Evolutionary conservation across 306 rosid species (phyloP).

Genomic region (Casuarina cunninghamiana): DNA sequence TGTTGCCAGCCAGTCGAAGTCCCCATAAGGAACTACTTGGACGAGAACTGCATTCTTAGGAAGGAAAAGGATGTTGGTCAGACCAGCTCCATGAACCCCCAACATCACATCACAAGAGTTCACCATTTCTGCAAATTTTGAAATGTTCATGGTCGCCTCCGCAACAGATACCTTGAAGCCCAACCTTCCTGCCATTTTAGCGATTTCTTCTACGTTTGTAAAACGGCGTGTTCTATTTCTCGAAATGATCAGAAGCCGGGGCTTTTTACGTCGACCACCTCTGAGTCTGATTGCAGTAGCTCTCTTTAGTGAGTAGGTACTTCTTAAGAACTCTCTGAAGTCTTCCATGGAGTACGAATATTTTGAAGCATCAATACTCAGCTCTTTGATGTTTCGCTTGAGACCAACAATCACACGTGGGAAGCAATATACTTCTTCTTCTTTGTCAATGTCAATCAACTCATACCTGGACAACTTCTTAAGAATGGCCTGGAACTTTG

Average conservation of each 20-base stretch:
- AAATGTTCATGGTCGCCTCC: slow-evolving; percentile 50
- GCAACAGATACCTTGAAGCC: slow-evolving; percentile 49
- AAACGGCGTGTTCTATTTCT: slow-evolving; percentile 69
- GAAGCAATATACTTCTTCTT: slow-evolving; percentile 70
- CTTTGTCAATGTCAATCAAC: slow-evolving; percentile 54
- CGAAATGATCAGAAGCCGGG: slow-evolving; percentile 64
- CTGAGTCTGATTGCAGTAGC: slow-evolving; percentile 39
- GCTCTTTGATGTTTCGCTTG: slow-evolving; percentile 54
- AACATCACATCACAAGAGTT: slow-evolving; percentile 84
- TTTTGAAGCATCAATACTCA: slow-evolving; percentile 59
- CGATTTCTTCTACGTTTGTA: slow-evolving; percentile 55
- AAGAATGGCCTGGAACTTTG: slow-evolving; percentile 49
- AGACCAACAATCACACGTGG: slow-evolving; percentile 67
- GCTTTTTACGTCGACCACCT: slow-evolving; percentile 37
- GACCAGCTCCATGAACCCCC: slow-evolving; percentile 98
- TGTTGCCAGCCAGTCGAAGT: slow-evolving; percentile 68
- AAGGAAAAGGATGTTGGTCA: slow-evolving; percentile 80
- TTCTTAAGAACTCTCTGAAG: slow-evolving; percentile 64
- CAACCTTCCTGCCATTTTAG: slow-evolving; percentile 48
- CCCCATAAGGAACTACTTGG: slow-evolving; percentile 78
- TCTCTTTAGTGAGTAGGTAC: slow-evolving; percentile 53
- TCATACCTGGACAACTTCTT: slow-evolving; percentile 46
- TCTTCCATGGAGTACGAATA: slow-evolving; percentile 63
- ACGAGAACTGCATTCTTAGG: slow-evolving; percentile 75
- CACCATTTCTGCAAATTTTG: slow-evolving; percentile 53